A percentile compares a stretch with the other conserved stretches of the same genome.
Evolutionary conservation across 176 grass and related monocot species (phyloP).

Genomic region (Juncus effusus): DNA sequence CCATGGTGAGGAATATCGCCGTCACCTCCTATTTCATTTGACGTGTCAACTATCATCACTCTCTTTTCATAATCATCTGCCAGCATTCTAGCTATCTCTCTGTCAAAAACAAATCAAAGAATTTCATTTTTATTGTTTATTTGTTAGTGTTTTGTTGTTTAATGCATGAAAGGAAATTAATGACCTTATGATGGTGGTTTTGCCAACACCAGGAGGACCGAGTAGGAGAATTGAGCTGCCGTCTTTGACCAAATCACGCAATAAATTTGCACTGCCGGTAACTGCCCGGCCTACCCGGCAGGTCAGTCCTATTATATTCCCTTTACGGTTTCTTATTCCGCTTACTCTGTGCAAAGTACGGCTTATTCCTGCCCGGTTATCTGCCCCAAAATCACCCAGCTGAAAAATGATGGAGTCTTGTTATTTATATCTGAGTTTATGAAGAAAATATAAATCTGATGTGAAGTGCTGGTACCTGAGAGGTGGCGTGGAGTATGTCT

Average conservation of each 20-base stretch:
- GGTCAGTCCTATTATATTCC: conserved; percentile 66
- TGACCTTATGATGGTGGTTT: conserved; percentile 83
- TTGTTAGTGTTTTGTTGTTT: neutral
- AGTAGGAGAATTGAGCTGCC: conserved; percentile 76
- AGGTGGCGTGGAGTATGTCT: conserved; percentile 57
- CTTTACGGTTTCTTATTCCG: conserved; percentile 73
- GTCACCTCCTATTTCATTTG: conserved; percentile 94
- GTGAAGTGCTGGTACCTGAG: conserved; percentile 41
- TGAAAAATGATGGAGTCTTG: conserved; percentile 9
- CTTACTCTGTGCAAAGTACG: conserved; percentile 69
- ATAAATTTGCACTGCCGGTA: conserved; percentile 64
- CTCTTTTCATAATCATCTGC: conserved; percentile 81
- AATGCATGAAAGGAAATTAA: neutral
- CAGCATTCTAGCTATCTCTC: conserved; percentile 83
- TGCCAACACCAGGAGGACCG: conserved; percentile 77
- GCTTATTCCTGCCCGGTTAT: conserved; percentile 82
- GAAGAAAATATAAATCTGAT: neutral
- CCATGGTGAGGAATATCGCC: conserved; percentile 86
- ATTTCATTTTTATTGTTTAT: neutral
- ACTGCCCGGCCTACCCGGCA: conserved; percentile 81
- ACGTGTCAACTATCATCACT: conserved; percentile 93
- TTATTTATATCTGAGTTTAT: neutral
- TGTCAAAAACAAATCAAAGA: conserved; percentile 29
- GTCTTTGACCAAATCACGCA: conserved; percentile 83
- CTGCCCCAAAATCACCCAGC: conserved; percentile 74